Conservation (phyloP, 2,329 filamentous ascomycete genomes). For the Fusarium sp. region DNA sequence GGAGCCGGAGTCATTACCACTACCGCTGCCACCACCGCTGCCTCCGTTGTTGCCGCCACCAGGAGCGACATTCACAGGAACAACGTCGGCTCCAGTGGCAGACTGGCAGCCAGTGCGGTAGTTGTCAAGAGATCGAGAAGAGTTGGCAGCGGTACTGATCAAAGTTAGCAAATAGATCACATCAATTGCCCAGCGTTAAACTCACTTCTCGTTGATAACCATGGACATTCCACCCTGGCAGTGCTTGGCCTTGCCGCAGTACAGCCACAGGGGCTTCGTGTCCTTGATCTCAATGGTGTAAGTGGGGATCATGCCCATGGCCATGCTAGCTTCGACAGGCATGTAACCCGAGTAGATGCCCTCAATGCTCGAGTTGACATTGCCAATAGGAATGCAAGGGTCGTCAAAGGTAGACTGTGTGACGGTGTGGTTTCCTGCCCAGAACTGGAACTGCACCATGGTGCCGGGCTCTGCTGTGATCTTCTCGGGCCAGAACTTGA, state of each 20-base stretch:
- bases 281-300: conserved; percentile 78
- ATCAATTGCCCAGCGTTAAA: background rate
- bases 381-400: conserved; percentile 72
- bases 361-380: conserved; percentile 60
- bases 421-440: conserved; percentile 78
- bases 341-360: conserved; percentile 77
- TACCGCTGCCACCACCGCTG: conserved; percentile 16
- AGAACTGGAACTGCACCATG: conserved; percentile 75
- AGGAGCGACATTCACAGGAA: conserved; percentile 37
- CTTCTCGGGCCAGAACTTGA: conserved; percentile 74
- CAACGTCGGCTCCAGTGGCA: conserved; percentile 42
- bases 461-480: conserved; percentile 71
- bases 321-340: conserved; percentile 65
- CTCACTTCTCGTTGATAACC: conserved; percentile 80
- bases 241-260: conserved; percentile 79
- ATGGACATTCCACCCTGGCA: conserved; percentile 81
- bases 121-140: conserved; percentile 60
- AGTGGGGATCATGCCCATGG: conserved; percentile 66
- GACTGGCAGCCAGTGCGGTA: conserved; percentile 56
- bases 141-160: conserved; percentile 60
- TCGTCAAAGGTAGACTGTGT: conserved; percentile 80
- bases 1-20: background rate
- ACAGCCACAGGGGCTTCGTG: conserved; percentile 80
- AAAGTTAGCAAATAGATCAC: conserved; percentile 5
- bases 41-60: conserved; percentile 38